Base-by-base conservation (phyloP, 805 yeast species). In the Candida nanaspora region DNA sequence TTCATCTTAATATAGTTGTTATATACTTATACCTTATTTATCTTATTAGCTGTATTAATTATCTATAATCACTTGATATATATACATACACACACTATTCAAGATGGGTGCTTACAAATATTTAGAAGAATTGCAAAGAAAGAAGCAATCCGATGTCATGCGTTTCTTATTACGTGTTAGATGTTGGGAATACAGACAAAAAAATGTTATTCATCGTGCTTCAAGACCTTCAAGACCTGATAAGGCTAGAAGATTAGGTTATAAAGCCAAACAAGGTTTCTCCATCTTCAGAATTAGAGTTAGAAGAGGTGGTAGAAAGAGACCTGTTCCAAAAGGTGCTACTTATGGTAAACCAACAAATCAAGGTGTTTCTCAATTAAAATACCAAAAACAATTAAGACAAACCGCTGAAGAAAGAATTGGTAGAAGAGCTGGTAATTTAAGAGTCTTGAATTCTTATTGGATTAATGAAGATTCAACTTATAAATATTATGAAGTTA, bases 311-410 rank as follows among this genome's bases (percentile, higher is more conserved):
- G 91, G 91, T 81, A 89, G 98, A 86, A 93, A 93, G 96, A 87
- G 96, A 79, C 97, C 97, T 64, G 97, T 84, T 65, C 88, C 94
- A 78, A 93, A 93, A 93, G 98, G 98, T 86, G 98, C 97, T 67
- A 93, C 98, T 70, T 91, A 93, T 83, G 98, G 98, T 86, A 93
- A 93, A 86, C 98, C 98, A 83, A 93, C 98, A 80, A 93, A 93
- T 95, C 95, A 87, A 79, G 98, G 98, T 86, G 93, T 93, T 60
- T 81, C 80, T 80, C 97, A 93, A 74, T 86, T 93, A 78, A 93
- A 93, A 80, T 89, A 88, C 95, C 98, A 93, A 80, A 87, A 91
- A 76, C 83, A 96, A 52, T 78, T 87, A 73, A 87, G 95, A 76
- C 80, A 96, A 62, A 89, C 96, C 63, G 98, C 98, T 65, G 98